These are phyloP conservation scores for Tripterygium wilfordii DNA, from an alignment of 177 flowering plant species.

Conservation along the genomic window DNA sequence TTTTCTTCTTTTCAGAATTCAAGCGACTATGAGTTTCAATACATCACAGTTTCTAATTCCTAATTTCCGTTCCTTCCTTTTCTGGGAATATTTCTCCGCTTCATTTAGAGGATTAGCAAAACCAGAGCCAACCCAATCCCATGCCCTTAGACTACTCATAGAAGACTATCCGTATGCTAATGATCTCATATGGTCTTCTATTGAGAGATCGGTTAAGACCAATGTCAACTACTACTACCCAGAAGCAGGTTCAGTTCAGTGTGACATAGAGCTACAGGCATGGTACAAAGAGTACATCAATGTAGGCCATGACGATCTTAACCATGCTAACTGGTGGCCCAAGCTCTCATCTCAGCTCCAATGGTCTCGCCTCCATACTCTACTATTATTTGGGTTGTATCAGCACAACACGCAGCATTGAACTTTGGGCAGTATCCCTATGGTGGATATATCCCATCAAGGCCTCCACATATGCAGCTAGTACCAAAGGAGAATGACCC, in stretches of 20 bases:
- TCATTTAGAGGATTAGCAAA: conserved; percentile 41
- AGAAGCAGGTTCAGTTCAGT: conserved; percentile 8
- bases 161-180: conserved; percentile 50
- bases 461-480: too few relatives aligned
- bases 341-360: conserved; percentile 7
- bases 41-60: too few relatives aligned
- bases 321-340: conserved; percentile 38
- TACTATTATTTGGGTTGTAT: too few relatives aligned
- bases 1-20: too few relatives aligned
- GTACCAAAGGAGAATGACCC: too few relatives aligned
- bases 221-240: conserved; percentile 38
- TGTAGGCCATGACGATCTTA: conserved; percentile 32
- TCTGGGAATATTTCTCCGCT: background rate
- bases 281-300: too few relatives aligned
- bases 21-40: too few relatives aligned
- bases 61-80: too few relatives aligned
- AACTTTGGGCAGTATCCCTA: too few relatives aligned
- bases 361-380: too few relatives aligned
- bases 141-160: conserved; percentile 37
- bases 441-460: too few relatives aligned
- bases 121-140: conserved; percentile 31
- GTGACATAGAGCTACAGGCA: conserved; percentile 35
- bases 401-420: too few relatives aligned
- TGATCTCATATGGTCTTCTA: conserved; percentile 39
- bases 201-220: conserved; percentile 30